Evolutionary conservation across 2,329 filamentous ascomycete genomes (phyloP).

Genomic region (Pyricularia pennisetigena): DNA sequence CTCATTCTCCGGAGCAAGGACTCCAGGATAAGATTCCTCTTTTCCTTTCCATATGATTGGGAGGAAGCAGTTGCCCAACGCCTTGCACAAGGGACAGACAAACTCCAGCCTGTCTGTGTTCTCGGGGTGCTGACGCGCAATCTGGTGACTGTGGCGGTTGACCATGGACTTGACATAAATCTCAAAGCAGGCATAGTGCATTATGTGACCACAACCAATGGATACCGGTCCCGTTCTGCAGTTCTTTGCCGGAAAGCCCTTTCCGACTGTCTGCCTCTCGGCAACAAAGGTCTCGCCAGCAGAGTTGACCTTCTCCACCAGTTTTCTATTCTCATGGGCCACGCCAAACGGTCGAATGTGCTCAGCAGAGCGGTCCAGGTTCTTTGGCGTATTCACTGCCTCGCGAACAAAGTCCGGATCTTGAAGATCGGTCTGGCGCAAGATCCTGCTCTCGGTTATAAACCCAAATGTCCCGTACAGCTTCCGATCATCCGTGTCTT

Average conservation of each 20-base stretch:
- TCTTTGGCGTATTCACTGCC: constrained; percentile 65
- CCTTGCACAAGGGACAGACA: constrained; percentile 93
- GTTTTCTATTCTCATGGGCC: constrained; percentile 73
- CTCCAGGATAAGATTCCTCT: constrained; percentile 70
- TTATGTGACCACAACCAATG: constrained; percentile 91
- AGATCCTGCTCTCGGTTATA: constrained; percentile 73
- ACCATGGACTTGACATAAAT: constrained; percentile 78
- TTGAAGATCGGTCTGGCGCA: constrained; percentile 76
- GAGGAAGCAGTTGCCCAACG: constrained; percentile 86
- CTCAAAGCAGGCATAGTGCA: constrained; percentile 96
- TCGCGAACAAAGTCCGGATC: constrained; percentile 81
- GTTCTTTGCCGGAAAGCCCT: constrained; percentile 68
- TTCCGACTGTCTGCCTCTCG: constrained; percentile 76
- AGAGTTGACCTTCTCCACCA: constrained; percentile 65
- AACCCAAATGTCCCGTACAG: constrained; percentile 92
- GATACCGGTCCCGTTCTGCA: constrained; percentile 69
- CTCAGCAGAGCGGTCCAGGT: constrained; percentile 78
- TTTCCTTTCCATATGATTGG: constrained; percentile 94
- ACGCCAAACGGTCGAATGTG: constrained; percentile 81
- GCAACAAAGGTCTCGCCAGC: constrained; percentile 60
- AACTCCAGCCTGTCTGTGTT: constrained; percentile 73
- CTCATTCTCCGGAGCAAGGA: constrained; percentile 42
- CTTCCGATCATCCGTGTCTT: constrained; percentile 81
- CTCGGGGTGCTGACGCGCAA: constrained; percentile 90
- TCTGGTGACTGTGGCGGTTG: constrained; percentile 80